These are phyloP conservation scores for Exophiala alcalophila DNA, from an alignment of 2,329 filamentous ascomycete genomes.

Conservation along the genomic window DNA sequence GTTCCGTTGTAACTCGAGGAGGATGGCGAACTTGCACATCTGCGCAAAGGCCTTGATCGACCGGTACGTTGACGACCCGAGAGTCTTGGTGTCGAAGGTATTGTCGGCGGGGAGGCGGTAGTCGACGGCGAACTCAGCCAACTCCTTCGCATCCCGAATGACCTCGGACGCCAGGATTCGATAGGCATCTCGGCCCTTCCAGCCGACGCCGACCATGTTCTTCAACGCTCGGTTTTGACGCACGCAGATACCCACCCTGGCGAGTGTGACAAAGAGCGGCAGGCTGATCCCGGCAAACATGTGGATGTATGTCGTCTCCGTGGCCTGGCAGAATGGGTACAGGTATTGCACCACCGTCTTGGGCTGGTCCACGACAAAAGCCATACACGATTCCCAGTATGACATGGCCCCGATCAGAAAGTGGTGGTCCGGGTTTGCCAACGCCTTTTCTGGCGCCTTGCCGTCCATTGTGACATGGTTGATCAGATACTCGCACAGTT, in stretches of 20 bases:
- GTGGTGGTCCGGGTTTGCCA: constrained; percentile 16
- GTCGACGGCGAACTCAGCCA: constrained; percentile 14
- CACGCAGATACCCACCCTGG: constrained; percentile 16
- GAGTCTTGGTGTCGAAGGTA: constrained; percentile 17
- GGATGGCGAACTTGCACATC: constrained; percentile 20
- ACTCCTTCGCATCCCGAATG: constrained; percentile 13
- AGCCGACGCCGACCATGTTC: constrained; percentile 18
- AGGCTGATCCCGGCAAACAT: constrained; percentile 21
- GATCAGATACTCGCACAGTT: constrained; percentile 18
- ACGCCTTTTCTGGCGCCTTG: constrained; percentile 14
- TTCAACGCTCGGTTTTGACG: constrained; percentile 16
- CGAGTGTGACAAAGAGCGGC: constrained; percentile 17
- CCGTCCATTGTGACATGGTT: constrained; percentile 15
- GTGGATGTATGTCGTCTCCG: constrained; percentile 17
- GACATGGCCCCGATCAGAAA: constrained; percentile 19
- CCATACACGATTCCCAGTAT: constrained; percentile 20
- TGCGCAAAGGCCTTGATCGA: constrained; percentile 18
- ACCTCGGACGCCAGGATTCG: constrained; percentile 17
- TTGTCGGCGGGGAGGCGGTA: constrained; percentile 16
- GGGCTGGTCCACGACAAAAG: constrained; percentile 22
- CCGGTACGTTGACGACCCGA: constrained; percentile 14
- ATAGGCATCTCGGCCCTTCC: constrained; percentile 16
- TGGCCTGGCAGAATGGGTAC: constrained; percentile 9
- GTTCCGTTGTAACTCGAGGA: constrained; percentile 19
- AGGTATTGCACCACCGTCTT: constrained; percentile 16